Conservation (phyloP, 1,284 basidiomycete species). For the Bondarzewia mesenterica region DNA sequence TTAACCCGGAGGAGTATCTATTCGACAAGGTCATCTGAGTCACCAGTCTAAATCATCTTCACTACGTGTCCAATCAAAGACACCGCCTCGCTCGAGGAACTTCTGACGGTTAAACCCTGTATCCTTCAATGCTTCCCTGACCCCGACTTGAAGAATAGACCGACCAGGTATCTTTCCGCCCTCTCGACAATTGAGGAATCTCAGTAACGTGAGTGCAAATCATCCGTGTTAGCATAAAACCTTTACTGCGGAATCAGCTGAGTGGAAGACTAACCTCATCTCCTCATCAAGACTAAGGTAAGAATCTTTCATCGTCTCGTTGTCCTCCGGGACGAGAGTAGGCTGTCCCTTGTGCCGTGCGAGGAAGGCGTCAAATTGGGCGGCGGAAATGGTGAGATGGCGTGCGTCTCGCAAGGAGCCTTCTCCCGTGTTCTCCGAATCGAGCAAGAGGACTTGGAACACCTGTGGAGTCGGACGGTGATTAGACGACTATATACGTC, state of each 20-base stretch:
- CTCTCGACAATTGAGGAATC: not conserved
- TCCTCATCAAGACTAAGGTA: slow-evolving; percentile 1
- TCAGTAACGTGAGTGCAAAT: not conserved
- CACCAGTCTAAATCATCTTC: slow-evolving; percentile 1
- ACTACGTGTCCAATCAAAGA: slow-evolving; percentile 1
- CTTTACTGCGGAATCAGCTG: not conserved
- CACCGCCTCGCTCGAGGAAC: not conserved
- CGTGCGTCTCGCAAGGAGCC: slow-evolving; percentile 27
- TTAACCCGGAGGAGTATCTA: no score
- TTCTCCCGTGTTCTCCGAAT: slow-evolving; percentile 23
- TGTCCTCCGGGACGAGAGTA: slow-evolving; percentile 5
- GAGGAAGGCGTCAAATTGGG: slow-evolving; percentile 29
- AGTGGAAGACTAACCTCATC: not conserved
- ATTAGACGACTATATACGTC: not conserved
- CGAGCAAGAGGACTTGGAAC: slow-evolving; percentile 28
- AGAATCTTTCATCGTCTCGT: slow-evolving; percentile 1
- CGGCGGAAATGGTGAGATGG: slow-evolving; percentile 23
- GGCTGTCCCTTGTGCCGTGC: slow-evolving; percentile 19
- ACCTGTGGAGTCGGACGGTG: slow-evolving; percentile 11
- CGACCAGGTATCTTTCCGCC: not conserved
- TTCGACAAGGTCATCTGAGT: not conserved
- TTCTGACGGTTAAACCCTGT: not conserved
- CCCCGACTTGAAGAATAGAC: not conserved
- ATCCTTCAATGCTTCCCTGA: not conserved
- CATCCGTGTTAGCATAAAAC: not conserved